phyloP scores from a whole-genome alignment of 2,329 filamentous ascomycete genomes.

The Epichloe aotearoae region DNA sequence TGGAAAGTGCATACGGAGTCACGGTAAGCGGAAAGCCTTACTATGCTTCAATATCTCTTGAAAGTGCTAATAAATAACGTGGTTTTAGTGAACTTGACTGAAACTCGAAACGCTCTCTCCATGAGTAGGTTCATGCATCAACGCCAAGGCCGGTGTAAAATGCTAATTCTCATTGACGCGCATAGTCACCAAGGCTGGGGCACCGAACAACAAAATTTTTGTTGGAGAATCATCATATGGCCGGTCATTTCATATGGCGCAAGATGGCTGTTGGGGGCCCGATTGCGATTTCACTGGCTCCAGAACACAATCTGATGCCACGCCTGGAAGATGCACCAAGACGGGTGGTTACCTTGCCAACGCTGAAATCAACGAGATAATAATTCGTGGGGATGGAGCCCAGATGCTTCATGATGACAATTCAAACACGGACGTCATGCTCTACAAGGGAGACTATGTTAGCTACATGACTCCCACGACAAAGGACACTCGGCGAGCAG shows the following conservation, averaged over 20 bases:
- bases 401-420: background rate
- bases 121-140: conserved; percentile 7
- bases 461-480: background rate
- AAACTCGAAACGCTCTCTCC: conserved; percentile 16
- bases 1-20: conserved; percentile 1
- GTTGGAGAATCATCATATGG: conserved; percentile 17
- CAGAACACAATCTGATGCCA: conserved; percentile 8
- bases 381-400: background rate
- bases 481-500: background rate
- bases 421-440: background rate
- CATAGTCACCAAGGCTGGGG: conserved; percentile 14
- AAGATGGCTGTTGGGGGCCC: conserved; percentile 10
- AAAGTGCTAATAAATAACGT: too few relatives aligned
- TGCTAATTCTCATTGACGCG: too few relatives aligned
- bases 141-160: too few relatives aligned
- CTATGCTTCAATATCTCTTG: too few relatives aligned
- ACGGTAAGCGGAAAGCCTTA: background rate
- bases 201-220: conserved; percentile 13
- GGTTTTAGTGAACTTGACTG: conserved; percentile 8
- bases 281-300: conserved; percentile 11
- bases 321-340: conserved; percentile 12
- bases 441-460: background rate
- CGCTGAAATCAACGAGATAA: conserved; percentile 12
- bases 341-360: conserved; percentile 15
- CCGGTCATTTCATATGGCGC: conserved; percentile 16